Evolutionary conservation across 768 basidiomycete genomes (phyloP).

Genomic region (Rhizopogon rudus): DNA sequence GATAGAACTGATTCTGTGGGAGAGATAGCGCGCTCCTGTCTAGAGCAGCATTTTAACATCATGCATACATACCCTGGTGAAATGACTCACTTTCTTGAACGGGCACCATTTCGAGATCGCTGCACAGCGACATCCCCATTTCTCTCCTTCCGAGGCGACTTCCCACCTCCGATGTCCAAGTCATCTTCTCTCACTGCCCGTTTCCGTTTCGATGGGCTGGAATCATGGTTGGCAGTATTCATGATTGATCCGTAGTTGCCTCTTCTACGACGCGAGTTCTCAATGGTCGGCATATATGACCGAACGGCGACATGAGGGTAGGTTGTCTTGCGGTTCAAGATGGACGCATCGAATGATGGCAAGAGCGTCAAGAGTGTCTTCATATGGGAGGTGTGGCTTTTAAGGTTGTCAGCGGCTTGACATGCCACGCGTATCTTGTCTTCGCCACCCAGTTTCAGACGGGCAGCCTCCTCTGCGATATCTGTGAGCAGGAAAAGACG

Average conservation of each 20-base stretch:
- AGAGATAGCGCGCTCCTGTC: constrained; percentile 60
- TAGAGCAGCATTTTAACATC: constrained; percentile 20
- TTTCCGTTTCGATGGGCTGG: constrained; percentile 64
- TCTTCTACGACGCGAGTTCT: constrained; percentile 61
- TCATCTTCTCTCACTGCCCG: constrained; percentile 61
- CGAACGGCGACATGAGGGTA: constrained; percentile 75
- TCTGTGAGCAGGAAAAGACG: constrained; percentile 85
- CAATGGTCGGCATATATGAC: constrained; percentile 64
- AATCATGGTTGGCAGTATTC: constrained; percentile 43
- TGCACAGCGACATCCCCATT: constrained; percentile 36
- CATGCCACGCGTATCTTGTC: constrained; percentile 97
- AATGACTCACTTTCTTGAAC: constrained; percentile 55
- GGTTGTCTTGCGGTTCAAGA: constrained; percentile 56
- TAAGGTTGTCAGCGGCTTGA: constrained; percentile 85
- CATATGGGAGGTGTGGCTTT: constrained; percentile 58
- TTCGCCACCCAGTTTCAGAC: constrained; percentile 91
- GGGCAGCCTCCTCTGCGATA: constrained; percentile 89
- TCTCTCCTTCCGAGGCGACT: constrained; percentile 64
- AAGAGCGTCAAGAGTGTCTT: constrained; percentile 55
- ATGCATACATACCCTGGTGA: neutral
- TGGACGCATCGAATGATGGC: constrained; percentile 56
- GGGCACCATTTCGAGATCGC: constrained; percentile 47
- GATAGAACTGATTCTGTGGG: constrained; percentile 74
- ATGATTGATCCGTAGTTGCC: constrained; percentile 52
- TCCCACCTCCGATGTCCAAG: constrained; percentile 39